phyloP scores from a whole-genome alignment of 768 basidiomycete genomes.

The Exidia glandulosa region DNA sequence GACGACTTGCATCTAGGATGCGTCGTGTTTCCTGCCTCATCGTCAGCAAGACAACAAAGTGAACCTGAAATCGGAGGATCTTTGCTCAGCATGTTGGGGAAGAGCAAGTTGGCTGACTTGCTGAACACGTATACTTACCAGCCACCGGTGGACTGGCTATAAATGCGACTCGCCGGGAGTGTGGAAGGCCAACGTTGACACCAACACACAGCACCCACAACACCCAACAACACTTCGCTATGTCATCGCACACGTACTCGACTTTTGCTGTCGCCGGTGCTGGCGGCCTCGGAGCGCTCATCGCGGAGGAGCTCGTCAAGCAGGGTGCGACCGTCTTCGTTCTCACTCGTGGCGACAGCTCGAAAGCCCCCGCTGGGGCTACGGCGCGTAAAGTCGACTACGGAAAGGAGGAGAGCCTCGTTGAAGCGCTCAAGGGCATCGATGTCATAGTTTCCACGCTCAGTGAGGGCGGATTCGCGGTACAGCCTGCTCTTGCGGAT shows the following conservation, averaged over 20 bases:
- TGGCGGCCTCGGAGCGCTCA: not conserved
- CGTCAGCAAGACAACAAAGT: too few relatives aligned
- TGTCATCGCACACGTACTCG: not conserved
- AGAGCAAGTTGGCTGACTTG: too few relatives aligned
- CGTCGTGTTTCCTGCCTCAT: too few relatives aligned
- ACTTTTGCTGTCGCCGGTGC: not conserved
- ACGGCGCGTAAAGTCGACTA: not conserved
- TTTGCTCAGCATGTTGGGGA: too few relatives aligned
- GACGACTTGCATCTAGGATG: too few relatives aligned
- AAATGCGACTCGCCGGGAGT: too few relatives aligned
- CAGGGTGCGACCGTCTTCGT: not conserved
- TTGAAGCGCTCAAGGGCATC: not conserved
- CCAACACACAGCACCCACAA: too few relatives aligned
- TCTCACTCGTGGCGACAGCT: not conserved
- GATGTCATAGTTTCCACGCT: not conserved
- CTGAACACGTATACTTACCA: too few relatives aligned
- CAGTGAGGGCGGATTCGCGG: not conserved
- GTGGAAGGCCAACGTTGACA: too few relatives aligned
- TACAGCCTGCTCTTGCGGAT: constrained; percentile 9
- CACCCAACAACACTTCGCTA: too few relatives aligned
- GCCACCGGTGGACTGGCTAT: too few relatives aligned
- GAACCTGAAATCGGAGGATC: too few relatives aligned
- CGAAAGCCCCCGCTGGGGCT: not conserved
- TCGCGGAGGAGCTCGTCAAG: not conserved
- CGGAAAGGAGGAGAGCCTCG: not conserved